phyloP scores from a whole-genome alignment of 331 rosid genomes.

The Malus hybrid region DNA sequence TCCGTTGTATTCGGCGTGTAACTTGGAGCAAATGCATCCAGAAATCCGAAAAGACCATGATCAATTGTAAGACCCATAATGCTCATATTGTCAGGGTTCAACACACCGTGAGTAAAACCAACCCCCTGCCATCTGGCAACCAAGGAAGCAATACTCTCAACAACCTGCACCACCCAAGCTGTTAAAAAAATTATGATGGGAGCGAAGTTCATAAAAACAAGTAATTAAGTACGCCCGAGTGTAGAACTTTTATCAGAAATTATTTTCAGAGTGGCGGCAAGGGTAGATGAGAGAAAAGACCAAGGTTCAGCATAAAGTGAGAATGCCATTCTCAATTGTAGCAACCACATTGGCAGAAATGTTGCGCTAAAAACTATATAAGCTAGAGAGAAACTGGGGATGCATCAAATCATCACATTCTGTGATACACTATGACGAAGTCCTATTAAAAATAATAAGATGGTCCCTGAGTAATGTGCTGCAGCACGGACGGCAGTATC shows the following conservation, averaged over 20 bases:
- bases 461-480: not conserved
- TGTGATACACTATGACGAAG: not conserved
- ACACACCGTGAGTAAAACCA: conserved; percentile 97
- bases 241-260: not conserved
- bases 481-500: not conserved
- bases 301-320: not conserved
- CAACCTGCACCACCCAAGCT: conserved; percentile 92
- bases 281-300: not conserved
- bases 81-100: conserved; percentile 98
- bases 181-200: conserved; percentile 19
- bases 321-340: not conserved
- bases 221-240: not conserved
- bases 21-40: conserved; percentile 98
- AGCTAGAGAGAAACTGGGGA: not conserved
- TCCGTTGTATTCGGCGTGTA: conserved; percentile 93
- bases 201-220: conserved; percentile 6
- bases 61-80: conserved; percentile 94
- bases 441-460: not conserved
- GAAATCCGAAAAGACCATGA: conserved; percentile 94
- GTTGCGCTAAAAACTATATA: not conserved
- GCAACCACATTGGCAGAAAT: not conserved
- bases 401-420: too few relatives aligned
- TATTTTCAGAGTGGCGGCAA: not conserved
- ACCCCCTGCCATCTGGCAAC: conserved; percentile 96
- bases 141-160: conserved; percentile 88